These are phyloP conservation scores for Daldinia childiae DNA, from an alignment of 495 filamentous ascomycete genomes.

Conservation along the genomic window DNA sequence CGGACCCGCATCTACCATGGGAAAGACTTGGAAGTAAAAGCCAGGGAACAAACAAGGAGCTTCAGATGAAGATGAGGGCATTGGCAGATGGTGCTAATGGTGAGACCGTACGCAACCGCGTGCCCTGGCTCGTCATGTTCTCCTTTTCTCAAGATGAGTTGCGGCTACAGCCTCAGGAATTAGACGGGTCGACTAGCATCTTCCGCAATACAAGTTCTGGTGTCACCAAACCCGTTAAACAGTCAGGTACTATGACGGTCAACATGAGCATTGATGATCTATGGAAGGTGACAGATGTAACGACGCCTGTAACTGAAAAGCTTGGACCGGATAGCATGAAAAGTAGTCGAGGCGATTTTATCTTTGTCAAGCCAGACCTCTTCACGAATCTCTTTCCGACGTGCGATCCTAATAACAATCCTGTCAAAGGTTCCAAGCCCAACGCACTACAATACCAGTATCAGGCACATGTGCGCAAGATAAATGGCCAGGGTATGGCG, in stretches of 20 bases:
- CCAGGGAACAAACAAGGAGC: slow-evolving; percentile 6
- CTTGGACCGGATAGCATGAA: not conserved
- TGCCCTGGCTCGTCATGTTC: slow-evolving; percentile 55
- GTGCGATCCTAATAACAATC: not conserved
- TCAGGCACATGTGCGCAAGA: slow-evolving; percentile 56
- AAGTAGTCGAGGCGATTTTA: slow-evolving; percentile 13
- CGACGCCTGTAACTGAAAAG: not conserved
- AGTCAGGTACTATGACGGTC: slow-evolving; percentile 27
- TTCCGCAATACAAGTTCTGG: slow-evolving; percentile 23
- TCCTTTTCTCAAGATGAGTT: slow-evolving; percentile 48
- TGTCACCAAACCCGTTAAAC: slow-evolving; percentile 20
- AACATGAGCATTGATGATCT: slow-evolving; percentile 31
- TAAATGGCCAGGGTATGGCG: slow-evolving; percentile 53
- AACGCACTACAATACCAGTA: slow-evolving; percentile 47
- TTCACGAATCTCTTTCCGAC: slow-evolving; percentile 42
- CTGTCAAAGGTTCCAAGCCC: not conserved
- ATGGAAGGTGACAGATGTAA: slow-evolving; percentile 5
- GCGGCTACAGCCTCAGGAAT: slow-evolving; percentile 7
- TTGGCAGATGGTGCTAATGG: not conserved
- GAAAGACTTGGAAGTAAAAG: slow-evolving; percentile 40
- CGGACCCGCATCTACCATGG: slow-evolving; percentile 62
- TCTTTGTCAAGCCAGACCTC: slow-evolving; percentile 40
- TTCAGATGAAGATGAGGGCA: slow-evolving; percentile 1
- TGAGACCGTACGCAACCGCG: slow-evolving; percentile 34
- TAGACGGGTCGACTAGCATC: slow-evolving; percentile 1